Evolutionary conservation across 129 eudicot species (phyloP), one percentile per base, ranked within the genome.

Genomic region (Centella asiatica): DNA sequence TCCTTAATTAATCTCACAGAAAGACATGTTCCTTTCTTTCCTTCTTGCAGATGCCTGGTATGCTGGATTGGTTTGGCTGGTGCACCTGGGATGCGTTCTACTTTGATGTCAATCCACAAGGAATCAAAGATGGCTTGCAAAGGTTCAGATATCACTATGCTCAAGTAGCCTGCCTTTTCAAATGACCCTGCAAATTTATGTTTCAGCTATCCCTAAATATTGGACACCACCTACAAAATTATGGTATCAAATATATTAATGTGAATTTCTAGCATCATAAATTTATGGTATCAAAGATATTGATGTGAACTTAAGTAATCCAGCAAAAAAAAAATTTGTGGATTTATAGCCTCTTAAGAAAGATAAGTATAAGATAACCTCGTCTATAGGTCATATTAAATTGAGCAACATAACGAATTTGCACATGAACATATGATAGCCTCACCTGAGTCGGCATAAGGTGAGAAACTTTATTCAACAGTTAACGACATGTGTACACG

Each of bases 21-120:
- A 72, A 11, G 13, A 24, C 14, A 17, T 44, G 58, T 17, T 32
- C 15, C 36, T 34, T 23, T 57, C 33, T 50, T 34, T 49, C 13
- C 28, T 37, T 69, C 48, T 33, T 54, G 56, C 69, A 78, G 83
- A 60, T 78, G 80, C 80, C 80, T 9, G 84, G 76, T 46, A 69
- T 65, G 64, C 60, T 78, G 48, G 80, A 78, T 73, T 78, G 77
- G 67, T 78, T 78, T 26, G 80, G 84, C 44, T 78, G 80, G 84
- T 78, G 84, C 68, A 74, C 84, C 1, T 78, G 80, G 84, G 84
- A 74, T 66, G 84, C 80, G n/a, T 78, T 78, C 70, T 78, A 78
- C 52, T 64, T 60, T 0, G 74, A 75, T 58, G 80, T 78, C 4
- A 65, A 62, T 61, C 77, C 84, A 37, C 68, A 62, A 39, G 84